phyloP scores from a whole-genome alignment of 148 eudicot genomes.

The Vaccinium vitisidaea region DNA sequence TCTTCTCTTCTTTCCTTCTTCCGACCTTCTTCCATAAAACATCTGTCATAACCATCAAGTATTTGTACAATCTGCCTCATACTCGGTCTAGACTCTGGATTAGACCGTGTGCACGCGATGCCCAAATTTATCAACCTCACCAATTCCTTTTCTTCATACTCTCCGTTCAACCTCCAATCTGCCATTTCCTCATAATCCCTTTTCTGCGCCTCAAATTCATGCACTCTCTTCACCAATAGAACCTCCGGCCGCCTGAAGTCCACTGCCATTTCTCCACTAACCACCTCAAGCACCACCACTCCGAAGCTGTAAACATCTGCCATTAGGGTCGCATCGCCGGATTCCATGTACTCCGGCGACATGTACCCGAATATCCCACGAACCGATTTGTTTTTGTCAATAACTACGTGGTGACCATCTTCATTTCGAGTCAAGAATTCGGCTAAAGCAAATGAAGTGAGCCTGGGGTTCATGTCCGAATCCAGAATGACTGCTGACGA shows the following conservation, averaged over 20 bases:
- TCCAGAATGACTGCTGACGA: constrained; percentile 73
- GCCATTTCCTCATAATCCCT: constrained; percentile 54
- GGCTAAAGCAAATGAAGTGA: constrained; percentile 78
- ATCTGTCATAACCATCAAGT: constrained; percentile 67
- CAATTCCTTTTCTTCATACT: constrained; percentile 50
- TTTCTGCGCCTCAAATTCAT: constrained; percentile 46
- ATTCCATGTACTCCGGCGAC: constrained; percentile 88
- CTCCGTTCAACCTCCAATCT: constrained; percentile 58
- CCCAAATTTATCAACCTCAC: constrained; percentile 64
- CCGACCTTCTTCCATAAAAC: constrained; percentile 42
- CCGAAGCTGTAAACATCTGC: constrained; percentile 97
- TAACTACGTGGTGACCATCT: constrained; percentile 53
- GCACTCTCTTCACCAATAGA: constrained; percentile 54
- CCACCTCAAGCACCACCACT: constrained; percentile 79
- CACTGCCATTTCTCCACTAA: constrained; percentile 80
- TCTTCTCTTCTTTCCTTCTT: constrained; percentile 52
- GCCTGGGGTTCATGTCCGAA: constrained; percentile 81
- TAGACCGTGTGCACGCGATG: constrained; percentile 75
- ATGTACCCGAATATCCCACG: constrained; percentile 91
- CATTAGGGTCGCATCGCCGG: constrained; percentile 74
- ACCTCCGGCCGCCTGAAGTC: constrained; percentile 74
- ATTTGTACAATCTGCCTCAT: constrained; percentile 74
- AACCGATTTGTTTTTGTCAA: constrained; percentile 48
- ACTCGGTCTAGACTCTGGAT: constrained; percentile 64
- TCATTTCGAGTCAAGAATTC: constrained; percentile 84